These are phyloP conservation scores for Gossypium schwendimanii DNA, from an alignment of 441 rosid genomes.

Conservation along the genomic window DNA sequence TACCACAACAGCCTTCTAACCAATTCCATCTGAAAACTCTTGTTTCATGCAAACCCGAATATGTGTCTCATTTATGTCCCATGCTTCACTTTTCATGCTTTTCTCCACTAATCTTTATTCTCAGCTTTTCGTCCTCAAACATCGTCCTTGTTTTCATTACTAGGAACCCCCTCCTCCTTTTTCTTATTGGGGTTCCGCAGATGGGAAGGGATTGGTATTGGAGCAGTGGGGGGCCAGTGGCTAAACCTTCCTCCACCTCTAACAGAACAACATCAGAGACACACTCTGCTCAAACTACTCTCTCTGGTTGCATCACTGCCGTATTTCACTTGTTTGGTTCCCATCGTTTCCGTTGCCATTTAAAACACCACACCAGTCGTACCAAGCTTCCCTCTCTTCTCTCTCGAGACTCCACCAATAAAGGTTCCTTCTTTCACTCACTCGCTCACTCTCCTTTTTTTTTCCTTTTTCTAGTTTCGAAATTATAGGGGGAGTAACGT, in stretches of 20 bases:
- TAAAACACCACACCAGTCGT: conserved; percentile 29
- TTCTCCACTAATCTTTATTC: background rate
- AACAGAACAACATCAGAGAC: conserved; percentile 11
- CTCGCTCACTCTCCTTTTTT: background rate
- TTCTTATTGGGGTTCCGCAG: background rate
- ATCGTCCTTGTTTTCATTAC: background rate
- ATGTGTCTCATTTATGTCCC: background rate
- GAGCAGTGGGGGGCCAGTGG: background rate
- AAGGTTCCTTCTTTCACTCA: conserved; percentile 36
- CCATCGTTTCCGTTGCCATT: conserved; percentile 41
- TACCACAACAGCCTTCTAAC: background rate
- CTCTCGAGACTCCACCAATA: conserved; percentile 16
- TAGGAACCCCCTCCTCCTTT: background rate
- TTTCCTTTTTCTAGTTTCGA: background rate
- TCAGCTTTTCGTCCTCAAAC: background rate
- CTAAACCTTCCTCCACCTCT: conserved; percentile 20
- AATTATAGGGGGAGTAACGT: background rate
- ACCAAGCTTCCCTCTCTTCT: conserved; percentile 20
- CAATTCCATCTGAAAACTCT: background rate
- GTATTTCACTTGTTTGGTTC: conserved; percentile 71
- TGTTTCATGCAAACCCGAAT: background rate
- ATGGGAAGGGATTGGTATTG: conserved; percentile 4
- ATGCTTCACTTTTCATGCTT: background rate
- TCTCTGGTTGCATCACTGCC: conserved; percentile 72
- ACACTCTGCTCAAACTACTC: conserved; percentile 10